Conservation (phyloP, 768 basidiomycete genomes). For the Lactifluus pinguis region DNA sequence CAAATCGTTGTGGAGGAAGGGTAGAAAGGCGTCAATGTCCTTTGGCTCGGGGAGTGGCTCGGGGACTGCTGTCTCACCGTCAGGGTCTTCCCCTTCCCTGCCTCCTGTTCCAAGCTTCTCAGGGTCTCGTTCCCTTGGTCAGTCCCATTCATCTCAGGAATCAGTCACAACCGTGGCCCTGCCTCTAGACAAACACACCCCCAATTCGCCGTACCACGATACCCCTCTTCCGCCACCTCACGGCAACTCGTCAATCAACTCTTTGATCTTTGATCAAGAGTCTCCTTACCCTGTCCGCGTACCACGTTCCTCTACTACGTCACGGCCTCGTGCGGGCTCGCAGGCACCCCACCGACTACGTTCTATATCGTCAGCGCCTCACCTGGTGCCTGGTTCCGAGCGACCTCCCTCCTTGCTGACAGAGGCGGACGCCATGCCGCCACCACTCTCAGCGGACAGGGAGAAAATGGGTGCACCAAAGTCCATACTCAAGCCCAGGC, state of each 20-base stretch:
- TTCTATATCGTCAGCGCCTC: background rate
- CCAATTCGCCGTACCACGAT: background rate
- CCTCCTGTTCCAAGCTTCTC: conserved; percentile 7
- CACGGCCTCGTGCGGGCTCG: conserved; percentile 23
- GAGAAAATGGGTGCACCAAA: conserved; percentile 46
- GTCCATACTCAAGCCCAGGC: conserved; percentile 65
- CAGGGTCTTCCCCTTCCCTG: conserved; percentile 3
- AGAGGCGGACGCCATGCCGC: conserved; percentile 16
- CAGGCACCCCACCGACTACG: background rate
- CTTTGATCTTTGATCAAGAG: conserved; percentile 65
- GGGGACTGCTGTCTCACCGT: conserved; percentile 5
- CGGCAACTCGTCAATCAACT: conserved; percentile 31
- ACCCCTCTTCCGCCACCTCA: conserved; percentile 4
- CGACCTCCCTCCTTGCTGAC: conserved; percentile 13
- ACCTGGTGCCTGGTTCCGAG: background rate
- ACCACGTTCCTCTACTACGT: conserved; percentile 20
- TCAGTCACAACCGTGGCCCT: conserved; percentile 8
- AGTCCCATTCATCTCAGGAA: conserved; percentile 6
- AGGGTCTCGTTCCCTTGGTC: background rate
- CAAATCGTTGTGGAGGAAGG: conserved; percentile 73
- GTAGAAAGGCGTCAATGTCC: conserved; percentile 37
- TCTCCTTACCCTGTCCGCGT: conserved; percentile 47
- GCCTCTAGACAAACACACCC: background rate
- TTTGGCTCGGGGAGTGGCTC: conserved; percentile 29
- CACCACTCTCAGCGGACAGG: conserved; percentile 29